Evolutionary conservation across 768 basidiomycete genomes (phyloP), one percentile per base, ranked within the genome.

Genomic region (Suillus variegatus): DNA sequence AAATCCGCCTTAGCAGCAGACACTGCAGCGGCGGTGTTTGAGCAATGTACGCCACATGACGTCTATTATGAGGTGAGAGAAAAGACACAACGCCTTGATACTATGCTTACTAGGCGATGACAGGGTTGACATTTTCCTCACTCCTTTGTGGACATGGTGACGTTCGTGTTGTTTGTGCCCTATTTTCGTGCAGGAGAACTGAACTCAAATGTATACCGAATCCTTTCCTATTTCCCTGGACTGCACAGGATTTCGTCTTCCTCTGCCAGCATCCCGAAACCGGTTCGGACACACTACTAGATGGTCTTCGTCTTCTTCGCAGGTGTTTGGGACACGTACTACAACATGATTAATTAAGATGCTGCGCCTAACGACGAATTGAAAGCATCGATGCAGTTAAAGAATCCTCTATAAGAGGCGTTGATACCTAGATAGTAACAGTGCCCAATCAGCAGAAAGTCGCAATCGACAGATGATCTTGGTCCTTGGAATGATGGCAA

Each of bases 311-410:
- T 13, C 47, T 14, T 84, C 86, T 70, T 91, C 91, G 18, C 86
- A 82, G 67, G 98, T 92, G 68, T 64, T 94, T 88, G 3, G 79
- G 81, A 75, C 97, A 99, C 6, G 91, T 89, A 74, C 85, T 89
- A 74, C 85, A 85, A 75, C 98, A 97, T 3, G 81, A 86, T 36
- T 79, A 81, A 69, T 84, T 86, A 77, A 93, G 93, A 72, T 95
- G 93, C 47, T 78, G 79, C 75, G 94, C 93, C 89, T 93, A 66
- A 25, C 38, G 56, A 43, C 41, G 46, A 55, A 44, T 43, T 52
- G 28, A 64, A 60, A 63, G 58, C 65, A 18, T 7, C 43, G 40
- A 18, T 18, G 46, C 18, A 58, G 49, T 22, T 60, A 62, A 25
- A 49, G 46, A 55, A 22, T 76, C 85, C 65, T 51, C 49, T 76